Conservation (phyloP, 257 asterid species). For the Nicotiana undulata region DNA sequence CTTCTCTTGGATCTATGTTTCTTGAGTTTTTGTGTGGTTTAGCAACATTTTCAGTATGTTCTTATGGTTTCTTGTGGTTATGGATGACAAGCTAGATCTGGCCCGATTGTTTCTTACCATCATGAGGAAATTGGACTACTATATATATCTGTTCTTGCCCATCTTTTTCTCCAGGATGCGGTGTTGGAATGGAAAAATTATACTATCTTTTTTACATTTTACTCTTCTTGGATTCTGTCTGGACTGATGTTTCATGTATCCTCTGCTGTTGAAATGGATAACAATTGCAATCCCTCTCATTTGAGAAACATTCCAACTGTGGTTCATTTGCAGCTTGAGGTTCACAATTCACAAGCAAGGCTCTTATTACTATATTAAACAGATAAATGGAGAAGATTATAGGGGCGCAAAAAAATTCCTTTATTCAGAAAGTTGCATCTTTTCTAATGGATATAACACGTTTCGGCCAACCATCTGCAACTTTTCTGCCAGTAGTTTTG, state of each 20-base stretch:
- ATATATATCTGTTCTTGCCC: neutral
- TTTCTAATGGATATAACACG: neutral
- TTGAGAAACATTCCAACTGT: neutral
- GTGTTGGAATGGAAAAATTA: neutral
- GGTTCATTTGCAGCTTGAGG: neutral
- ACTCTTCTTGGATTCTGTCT: neutral
- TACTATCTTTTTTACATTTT: neutral
- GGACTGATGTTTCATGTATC: neutral
- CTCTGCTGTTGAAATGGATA: neutral
- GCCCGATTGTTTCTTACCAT: neutral
- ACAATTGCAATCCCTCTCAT: neutral
- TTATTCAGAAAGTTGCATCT: neutral
- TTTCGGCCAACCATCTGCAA: neutral
- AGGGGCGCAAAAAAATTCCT: neutral
- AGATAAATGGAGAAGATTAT: neutral
- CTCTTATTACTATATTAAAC: neutral
- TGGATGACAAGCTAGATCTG: neutral
- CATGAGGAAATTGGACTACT: neutral
- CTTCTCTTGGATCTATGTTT: slow-evolving; percentile 33
- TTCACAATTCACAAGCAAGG: neutral
- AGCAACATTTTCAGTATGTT: neutral
- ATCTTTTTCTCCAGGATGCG: neutral
- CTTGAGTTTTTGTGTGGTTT: slow-evolving; percentile 11
- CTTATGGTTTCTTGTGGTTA: neutral
- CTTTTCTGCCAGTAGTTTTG: neutral